Percentiles rank a stretch among this genome's conserved stretches.
Evolutionary conservation across 441 rosid species (phyloP).

Genomic region (Pelargonium citronellum): DNA sequence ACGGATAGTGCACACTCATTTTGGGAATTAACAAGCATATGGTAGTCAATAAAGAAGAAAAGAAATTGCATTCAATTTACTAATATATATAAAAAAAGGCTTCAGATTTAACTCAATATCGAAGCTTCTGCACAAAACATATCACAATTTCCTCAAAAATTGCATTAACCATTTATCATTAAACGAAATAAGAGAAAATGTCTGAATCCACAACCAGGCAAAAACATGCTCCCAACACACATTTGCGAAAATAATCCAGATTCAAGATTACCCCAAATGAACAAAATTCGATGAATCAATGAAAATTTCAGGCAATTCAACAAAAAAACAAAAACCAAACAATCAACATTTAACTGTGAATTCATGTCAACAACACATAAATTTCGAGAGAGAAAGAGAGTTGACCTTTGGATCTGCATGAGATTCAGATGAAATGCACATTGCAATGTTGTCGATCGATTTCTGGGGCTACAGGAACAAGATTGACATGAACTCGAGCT

Average conservation of each 20-base stretch:
- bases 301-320: constrained; percentile 1
- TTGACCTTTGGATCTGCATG: constrained; percentile 11
- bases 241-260: not conserved
- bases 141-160: not conserved
- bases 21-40: not conserved
- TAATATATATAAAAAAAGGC: not conserved
- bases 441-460: not conserved
- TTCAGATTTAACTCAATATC: not conserved
- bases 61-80: constrained; percentile 3
- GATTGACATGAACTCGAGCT: constrained; percentile 7
- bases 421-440: not conserved
- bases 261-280: constrained; percentile 3
- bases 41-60: not conserved
- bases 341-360: not conserved
- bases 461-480: not conserved
- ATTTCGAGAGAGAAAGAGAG: constrained; percentile 5
- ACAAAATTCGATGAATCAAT: not conserved
- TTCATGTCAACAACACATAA: not conserved
- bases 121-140: not conserved
- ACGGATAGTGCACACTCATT: too few relatives aligned
- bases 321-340: not conserved
- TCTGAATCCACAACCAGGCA: constrained; percentile 6
- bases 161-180: not conserved
- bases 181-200: not conserved
- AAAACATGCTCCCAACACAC: constrained; percentile 2